These are phyloP conservation scores for Cladobotryum protrusum DNA, from an alignment of 2,329 filamentous ascomycete species.

Conservation along the genomic window DNA sequence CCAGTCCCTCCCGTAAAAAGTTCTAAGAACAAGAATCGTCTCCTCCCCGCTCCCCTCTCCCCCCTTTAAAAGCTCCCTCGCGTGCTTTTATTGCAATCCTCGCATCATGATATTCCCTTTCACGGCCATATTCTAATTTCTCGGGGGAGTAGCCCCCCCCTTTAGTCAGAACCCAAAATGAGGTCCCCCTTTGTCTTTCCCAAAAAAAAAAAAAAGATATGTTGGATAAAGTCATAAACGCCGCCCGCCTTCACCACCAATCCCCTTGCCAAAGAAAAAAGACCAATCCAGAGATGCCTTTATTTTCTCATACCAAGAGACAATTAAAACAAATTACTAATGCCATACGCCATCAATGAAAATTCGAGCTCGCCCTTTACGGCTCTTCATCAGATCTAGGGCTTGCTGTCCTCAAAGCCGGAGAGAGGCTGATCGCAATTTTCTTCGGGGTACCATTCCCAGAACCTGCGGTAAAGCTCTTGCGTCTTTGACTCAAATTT, in stretches of 20 bases:
- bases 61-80: too few relatives aligned
- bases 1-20: too few relatives aligned
- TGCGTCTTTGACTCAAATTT: constrained; percentile 27
- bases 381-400: constrained; percentile 35
- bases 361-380: constrained; percentile 13
- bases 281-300: constrained; percentile 6
- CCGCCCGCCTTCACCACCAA: constrained; percentile 7
- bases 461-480: constrained; percentile 37
- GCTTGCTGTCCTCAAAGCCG: constrained; percentile 37
- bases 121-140: too few relatives aligned
- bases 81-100: too few relatives aligned
- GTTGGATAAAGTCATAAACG: neutral
- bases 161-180: neutral
- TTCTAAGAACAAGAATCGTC: too few relatives aligned
- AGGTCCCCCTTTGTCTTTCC: neutral
- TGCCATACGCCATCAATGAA: constrained; percentile 12
- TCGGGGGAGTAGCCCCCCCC: too few relatives aligned
- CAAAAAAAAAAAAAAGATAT: constrained; percentile 1
- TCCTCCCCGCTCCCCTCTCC: too few relatives aligned
- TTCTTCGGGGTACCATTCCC: constrained; percentile 41
- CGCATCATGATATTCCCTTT: too few relatives aligned
- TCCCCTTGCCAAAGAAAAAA: neutral
- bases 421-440: constrained; percentile 53
- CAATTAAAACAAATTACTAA: neutral
- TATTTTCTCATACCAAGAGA: constrained; percentile 1